These are phyloP conservation scores for Symbiodinium pilosum DNA, from an alignment of 73 alveolate species.

Conservation along the genomic window DNA sequence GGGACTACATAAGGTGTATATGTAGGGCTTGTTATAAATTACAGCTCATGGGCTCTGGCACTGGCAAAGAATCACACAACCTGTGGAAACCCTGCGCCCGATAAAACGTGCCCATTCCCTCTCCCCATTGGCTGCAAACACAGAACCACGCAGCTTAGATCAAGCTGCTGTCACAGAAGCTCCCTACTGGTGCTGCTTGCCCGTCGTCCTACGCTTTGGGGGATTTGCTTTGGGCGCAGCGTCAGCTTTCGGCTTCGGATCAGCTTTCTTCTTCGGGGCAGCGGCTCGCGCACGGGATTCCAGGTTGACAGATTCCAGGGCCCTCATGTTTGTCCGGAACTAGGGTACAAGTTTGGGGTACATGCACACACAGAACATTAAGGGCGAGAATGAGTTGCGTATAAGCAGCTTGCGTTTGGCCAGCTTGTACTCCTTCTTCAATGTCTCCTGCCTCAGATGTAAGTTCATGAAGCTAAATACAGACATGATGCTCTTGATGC, in stretches of 20 bases:
- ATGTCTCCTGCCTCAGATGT: background rate
- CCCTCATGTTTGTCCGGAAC: background rate
- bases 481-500: background rate
- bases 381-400: background rate
- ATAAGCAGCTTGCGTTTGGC: background rate
- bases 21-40: too few species aligned
- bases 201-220: too few species aligned
- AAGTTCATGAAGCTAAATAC: background rate
- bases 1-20: too few species aligned
- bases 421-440: background rate
- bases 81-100: too few species aligned
- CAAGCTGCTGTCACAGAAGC: too few species aligned
- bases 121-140: too few species aligned
- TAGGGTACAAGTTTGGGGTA: background rate
- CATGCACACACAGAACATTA: background rate
- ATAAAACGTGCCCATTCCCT: too few species aligned
- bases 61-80: too few species aligned
- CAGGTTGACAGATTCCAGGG: background rate
- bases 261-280: background rate
- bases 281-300: background rate
- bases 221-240: background rate
- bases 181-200: too few species aligned
- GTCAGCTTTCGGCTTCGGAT: background rate
- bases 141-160: too few species aligned
- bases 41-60: too few species aligned